phyloP scores from a whole-genome alignment of 345 rosid species.

The Laguncularia racemosa region DNA sequence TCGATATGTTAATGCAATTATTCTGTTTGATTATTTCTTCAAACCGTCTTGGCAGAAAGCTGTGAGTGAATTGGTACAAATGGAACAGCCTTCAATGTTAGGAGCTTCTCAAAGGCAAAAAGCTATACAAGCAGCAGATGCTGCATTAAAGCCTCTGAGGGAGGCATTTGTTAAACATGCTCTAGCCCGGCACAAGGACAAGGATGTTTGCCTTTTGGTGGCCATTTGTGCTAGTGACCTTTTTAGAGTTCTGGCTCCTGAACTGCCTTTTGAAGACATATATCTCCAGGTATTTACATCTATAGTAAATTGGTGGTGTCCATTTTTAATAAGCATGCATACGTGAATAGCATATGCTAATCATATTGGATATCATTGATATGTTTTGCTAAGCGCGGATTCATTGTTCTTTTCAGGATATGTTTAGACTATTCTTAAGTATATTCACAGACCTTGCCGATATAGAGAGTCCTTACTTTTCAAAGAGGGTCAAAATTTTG shows the following conservation, averaged over 20 bases:
- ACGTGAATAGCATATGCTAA: neutral
- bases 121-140: conserved; percentile 26
- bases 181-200: conserved; percentile 55
- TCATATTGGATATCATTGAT: neutral
- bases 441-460: conserved; percentile 66
- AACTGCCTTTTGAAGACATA: conserved; percentile 68
- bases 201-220: conserved; percentile 66
- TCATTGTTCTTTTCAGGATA: conserved; percentile 37
- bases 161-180: conserved; percentile 50
- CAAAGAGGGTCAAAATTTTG: conserved; percentile 69
- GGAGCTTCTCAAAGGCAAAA: conserved; percentile 28
- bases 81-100: conserved; percentile 48
- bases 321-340: neutral
- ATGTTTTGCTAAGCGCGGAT: no score
- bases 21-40: conserved; percentile 3
- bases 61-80: conserved; percentile 44
- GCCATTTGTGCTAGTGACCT: conserved; percentile 63
- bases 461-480: conserved; percentile 58
- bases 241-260: conserved; percentile 79
- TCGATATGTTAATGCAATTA: neutral
- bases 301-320: neutral
- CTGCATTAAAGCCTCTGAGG: conserved; percentile 42
- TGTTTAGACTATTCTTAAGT: conserved; percentile 54
- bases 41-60: conserved; percentile 46
- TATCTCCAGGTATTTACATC: conserved; percentile 45